Conservation (phyloP, 2,329 filamentous ascomycete species). For the Monosporascus sp. region DNA sequence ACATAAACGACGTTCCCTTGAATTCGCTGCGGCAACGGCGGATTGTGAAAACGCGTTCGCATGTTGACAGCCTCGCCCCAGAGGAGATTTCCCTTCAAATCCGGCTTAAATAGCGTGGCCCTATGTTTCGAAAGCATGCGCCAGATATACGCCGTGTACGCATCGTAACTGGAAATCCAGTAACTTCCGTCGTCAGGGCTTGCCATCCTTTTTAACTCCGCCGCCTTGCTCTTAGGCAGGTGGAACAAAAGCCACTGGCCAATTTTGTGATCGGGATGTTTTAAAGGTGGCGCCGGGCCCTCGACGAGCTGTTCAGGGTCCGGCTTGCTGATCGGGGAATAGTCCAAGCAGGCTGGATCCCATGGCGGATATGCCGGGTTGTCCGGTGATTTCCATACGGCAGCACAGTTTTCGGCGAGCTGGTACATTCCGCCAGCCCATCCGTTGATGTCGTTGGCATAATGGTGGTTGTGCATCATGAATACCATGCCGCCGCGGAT, state of each 20-base stretch:
- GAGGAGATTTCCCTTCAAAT: not conserved
- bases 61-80: conserved; percentile 3
- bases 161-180: not conserved
- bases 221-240: not conserved
- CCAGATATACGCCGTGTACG: not conserved
- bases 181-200: not conserved
- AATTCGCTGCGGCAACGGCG: not conserved
- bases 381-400: not conserved
- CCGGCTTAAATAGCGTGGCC: not conserved
- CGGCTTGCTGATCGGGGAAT: conserved; percentile 1
- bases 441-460: not conserved
- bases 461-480: not conserved
- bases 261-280: not conserved
- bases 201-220: not conserved
- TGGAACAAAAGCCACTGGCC: not conserved
- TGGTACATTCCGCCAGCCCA: not conserved
- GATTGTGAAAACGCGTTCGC: not conserved
- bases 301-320: conserved; percentile 2
- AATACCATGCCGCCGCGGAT: not conserved
- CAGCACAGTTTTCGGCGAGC: not conserved
- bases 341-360: conserved; percentile 2
- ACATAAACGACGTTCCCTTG: not conserved
- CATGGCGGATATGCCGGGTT: not conserved
- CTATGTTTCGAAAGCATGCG: not conserved
- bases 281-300: not conserved